These are phyloP conservation scores for Leavenworthia alabamica DNA, from an alignment of 345 rosid genomes.

Conservation along the genomic window DNA sequence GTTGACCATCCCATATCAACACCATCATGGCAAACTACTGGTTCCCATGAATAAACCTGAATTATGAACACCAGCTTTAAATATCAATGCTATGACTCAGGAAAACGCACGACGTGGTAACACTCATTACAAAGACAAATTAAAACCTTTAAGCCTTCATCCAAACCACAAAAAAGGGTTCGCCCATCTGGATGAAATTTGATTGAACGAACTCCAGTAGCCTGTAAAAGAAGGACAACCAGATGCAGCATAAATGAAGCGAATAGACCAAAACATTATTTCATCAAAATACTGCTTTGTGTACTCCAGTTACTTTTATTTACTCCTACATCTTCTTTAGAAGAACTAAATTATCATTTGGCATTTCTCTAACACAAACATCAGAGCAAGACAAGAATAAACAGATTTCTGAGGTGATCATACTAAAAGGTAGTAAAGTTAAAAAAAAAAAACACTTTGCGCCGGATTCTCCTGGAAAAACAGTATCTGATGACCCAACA, in stretches of 20 bases:
- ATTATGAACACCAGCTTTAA: constrained; percentile 16
- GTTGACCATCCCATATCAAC: constrained; percentile 92
- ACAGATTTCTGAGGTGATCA: neutral
- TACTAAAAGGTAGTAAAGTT: neutral
- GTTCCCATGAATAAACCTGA: constrained; percentile 99
- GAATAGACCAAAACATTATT: neutral
- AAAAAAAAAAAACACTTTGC: neutral
- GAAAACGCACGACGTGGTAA: neutral
- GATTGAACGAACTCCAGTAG: constrained; percentile 60
- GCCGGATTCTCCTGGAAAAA: neutral
- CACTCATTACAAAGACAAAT: neutral
- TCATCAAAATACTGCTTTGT: constrained; percentile 7
- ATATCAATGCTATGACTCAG: neutral
- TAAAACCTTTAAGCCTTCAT: constrained; percentile 79
- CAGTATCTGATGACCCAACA: constrained; percentile 5
- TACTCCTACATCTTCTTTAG: neutral
- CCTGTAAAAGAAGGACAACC: constrained; percentile 42
- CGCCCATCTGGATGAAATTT: constrained; percentile 89
- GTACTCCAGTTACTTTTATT: neutral
- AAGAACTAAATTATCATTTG: neutral
- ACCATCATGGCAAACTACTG: constrained; percentile 77
- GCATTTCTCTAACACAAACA: neutral
- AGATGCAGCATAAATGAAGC: neutral
- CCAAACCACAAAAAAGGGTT: constrained; percentile 84
- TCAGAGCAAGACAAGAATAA: neutral